A percentile compares a stretch with the other conserved stretches of the same genome.
phyloP scores from a whole-genome alignment of 176 grass and related monocot genomes.

The Tillandsia leiboldiana region DNA sequence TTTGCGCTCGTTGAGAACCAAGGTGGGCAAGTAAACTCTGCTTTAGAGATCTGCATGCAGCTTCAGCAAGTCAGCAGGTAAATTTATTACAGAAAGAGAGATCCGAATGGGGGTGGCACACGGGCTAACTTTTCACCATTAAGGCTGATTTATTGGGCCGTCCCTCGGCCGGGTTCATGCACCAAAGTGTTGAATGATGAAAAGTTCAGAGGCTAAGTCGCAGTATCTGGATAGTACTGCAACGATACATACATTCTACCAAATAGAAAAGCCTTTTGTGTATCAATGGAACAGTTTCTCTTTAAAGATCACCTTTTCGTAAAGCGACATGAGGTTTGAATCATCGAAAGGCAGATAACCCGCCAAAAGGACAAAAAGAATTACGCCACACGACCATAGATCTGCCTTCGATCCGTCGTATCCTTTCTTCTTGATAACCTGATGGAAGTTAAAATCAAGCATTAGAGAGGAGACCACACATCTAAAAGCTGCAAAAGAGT shows the following conservation, averaged over 20 bases:
- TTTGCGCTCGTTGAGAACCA: constrained; percentile 71
- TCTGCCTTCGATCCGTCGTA: constrained; percentile 81
- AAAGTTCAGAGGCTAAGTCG: too few species aligned
- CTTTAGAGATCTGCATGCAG: constrained; percentile 49
- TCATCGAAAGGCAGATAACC: constrained; percentile 95
- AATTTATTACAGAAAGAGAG: too few species aligned
- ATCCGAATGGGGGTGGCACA: too few species aligned
- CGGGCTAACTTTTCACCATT: too few species aligned
- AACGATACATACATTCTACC: too few species aligned
- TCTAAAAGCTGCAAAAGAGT: background rate
- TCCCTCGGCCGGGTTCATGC: too few species aligned
- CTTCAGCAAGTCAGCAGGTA: background rate
- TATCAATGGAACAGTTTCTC: too few species aligned
- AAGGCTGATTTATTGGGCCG: too few species aligned
- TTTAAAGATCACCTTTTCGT: constrained; percentile 39
- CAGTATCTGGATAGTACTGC: too few species aligned
- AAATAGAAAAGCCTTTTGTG: too few species aligned
- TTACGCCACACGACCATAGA: constrained; percentile 91
- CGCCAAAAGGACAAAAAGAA: constrained; percentile 92
- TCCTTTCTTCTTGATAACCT: constrained; percentile 93
- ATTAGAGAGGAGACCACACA: background rate
- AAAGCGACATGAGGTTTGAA: constrained; percentile 44
- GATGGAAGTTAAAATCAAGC: background rate
- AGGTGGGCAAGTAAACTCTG: constrained; percentile 43
- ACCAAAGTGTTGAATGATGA: too few species aligned